Base-by-base conservation (phyloP, 495 filamentous ascomycete genomes). In the Hyaloscypha bicolor region DNA sequence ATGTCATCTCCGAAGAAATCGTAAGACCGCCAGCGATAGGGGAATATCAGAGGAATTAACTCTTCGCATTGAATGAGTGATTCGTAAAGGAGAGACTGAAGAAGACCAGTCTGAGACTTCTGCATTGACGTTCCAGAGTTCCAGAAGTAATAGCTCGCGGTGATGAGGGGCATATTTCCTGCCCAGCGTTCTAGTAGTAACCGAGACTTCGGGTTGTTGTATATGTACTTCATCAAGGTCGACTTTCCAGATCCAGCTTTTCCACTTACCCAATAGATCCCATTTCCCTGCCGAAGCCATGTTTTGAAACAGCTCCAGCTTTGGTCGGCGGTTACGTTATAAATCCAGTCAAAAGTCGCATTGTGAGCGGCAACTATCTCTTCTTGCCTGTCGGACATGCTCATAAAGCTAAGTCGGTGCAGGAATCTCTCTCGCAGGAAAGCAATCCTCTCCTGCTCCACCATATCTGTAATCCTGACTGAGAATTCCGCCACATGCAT, bases 101-200 rank as follows among this genome's bases (percentile, higher is more conserved):
- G 16, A n/a, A 53, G 51, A 6, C 51, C 51, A 4, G 16, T 53
- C 16, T 53, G 16, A 5, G 51, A 53, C 16, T n/a, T 53, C 22
- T 53, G 51, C 51, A 53, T 53, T 53, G 51, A 19, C 16, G 51
- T n/a, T 53, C 51, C 51, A 19, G 51, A 19, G 22, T 53, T 53
- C 51, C 51, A 53, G 51, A 53, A 53, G 51, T n/a, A 53, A 25
- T n/a, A 53, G 16, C 51, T 25, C 6, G 51, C 51, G 4, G 22
- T 25, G 6, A 53, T 25, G 22, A 53, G 16, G 6, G 22, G 16
- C 5, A 19, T 4, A 6, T 53, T 25, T 4, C 22, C 22, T 6
- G 19, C 22, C 51, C 51, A 53, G 16, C 4, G 4, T 31, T 8
- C 29, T 31, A 29, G 21, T 4, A 16, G 16, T 25, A 6, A 6